These are phyloP conservation scores for Rubia yunnanensis DNA, from an alignment of 257 asterid species.

Conservation along the genomic window DNA sequence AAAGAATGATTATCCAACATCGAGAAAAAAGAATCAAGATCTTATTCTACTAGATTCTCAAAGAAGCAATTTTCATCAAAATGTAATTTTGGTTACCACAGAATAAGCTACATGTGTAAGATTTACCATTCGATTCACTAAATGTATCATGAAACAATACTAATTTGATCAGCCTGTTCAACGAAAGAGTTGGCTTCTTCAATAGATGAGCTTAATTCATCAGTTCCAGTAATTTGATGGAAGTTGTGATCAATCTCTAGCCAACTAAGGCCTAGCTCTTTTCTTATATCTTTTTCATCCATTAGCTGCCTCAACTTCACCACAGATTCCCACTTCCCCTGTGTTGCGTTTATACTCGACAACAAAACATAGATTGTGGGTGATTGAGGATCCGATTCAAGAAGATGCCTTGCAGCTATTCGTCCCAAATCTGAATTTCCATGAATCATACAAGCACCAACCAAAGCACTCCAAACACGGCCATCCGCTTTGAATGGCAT, in stretches of 20 bases:
- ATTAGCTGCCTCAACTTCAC: constrained; percentile 40
- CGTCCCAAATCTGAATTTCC: constrained; percentile 46
- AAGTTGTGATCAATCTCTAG: constrained; percentile 41
- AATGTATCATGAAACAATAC: constrained; percentile 9
- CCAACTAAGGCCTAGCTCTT: constrained; percentile 44
- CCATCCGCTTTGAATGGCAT: constrained; percentile 41
- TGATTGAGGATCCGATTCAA: constrained; percentile 39
- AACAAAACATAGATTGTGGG: constrained; percentile 35
- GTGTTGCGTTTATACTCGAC: constrained; percentile 40
- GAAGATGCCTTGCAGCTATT: constrained; percentile 40
- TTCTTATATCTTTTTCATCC: constrained; percentile 23
- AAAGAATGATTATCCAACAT: not conserved
- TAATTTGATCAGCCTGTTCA: constrained; percentile 31
- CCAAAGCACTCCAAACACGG: constrained; percentile 50
- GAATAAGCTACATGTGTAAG: not conserved
- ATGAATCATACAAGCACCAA: constrained; percentile 50
- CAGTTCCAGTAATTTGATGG: constrained; percentile 17
- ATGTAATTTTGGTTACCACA: not conserved
- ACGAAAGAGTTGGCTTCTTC: constrained; percentile 19
- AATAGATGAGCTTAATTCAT: constrained; percentile 15
- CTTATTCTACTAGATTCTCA: not conserved
- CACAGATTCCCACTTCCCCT: constrained; percentile 53
- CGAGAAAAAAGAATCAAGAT: not conserved
- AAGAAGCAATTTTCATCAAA: not conserved
- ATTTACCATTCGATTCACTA: constrained; percentile 21